phyloP scores from a whole-genome alignment of 345 rosid genomes.

The Eucalyptus urophylla region DNA sequence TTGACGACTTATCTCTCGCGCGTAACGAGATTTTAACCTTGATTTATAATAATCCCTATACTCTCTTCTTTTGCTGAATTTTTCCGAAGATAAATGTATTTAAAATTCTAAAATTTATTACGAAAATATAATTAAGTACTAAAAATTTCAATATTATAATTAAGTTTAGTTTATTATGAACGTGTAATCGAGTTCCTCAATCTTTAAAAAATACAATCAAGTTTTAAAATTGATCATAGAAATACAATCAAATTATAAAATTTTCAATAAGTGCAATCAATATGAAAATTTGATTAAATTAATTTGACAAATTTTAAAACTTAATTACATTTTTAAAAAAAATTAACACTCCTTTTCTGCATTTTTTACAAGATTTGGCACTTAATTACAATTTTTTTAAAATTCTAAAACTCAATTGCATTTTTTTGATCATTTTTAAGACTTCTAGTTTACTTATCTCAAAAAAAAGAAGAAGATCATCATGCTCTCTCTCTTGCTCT shows the following conservation, averaged over 20 bases:
- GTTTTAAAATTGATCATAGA: too few species aligned
- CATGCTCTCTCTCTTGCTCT: not conserved
- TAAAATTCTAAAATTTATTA: too few species aligned
- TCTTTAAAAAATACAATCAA: too few species aligned
- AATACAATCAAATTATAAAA: too few species aligned
- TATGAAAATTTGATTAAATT: rapidly evolving
- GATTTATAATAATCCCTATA: not conserved
- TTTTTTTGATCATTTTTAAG: rapidly evolving
- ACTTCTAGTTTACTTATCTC: too few species aligned
- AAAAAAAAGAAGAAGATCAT: rapidly evolving
- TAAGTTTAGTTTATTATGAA: rapidly evolving
- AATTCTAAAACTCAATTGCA: rapidly evolving
- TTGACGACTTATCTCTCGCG: too few species aligned
- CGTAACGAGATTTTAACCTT: too few species aligned
- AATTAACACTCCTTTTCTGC: rapidly evolving
- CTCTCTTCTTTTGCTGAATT: rapidly evolving
- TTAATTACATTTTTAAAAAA: rapidly evolving
- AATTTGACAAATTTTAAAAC: rapidly evolving
- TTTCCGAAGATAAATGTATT: not conserved
- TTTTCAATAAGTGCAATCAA: too few species aligned
- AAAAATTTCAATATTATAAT: too few species aligned
- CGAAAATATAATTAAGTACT: too few species aligned
- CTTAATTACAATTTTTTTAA: too few species aligned
- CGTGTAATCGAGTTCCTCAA: rapidly evolving
- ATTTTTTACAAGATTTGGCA: rapidly evolving